Base-by-base conservation (phyloP, 1,284 basidiomycete genomes). In the Trichosporon asahii region DNA sequence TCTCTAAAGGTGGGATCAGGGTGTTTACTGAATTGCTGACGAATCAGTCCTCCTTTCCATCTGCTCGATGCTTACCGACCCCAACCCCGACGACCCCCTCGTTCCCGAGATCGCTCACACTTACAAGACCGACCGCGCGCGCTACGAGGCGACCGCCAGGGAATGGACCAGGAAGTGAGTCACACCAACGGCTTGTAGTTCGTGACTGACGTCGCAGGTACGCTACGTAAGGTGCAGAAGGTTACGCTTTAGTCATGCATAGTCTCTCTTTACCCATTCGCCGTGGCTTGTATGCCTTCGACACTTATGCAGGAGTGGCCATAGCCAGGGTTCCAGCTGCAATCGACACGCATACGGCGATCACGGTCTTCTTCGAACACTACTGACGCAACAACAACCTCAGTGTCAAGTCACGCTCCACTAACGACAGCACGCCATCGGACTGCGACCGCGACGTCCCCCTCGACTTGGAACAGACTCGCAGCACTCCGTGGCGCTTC, bases 11-110 rank as follows among this genome's bases (percentile, higher is more conserved):
- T 94, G 70, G 71, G 88, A 57, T 21, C 6, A 25, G 44, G 12
- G 40, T 37, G 15, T 67, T 31, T 27, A 44, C 21, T 12, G 11
- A n/a, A n/a, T n/a, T 23, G 35, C 12, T 67, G 29, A 61, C 37
- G 14, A 53, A 15, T 3, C 75, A 95, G 94, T 97, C 40, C 84
- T 98, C 35, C 88, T 97, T 78, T 96, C 93, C 79, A 95, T 98
- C 81, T 96, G 93, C 79, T 97, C 95, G 76, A 95, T 97, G 92
- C 85, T 98, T 79, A 96, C 94, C 64, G 95, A 98, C 83, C 95
- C 95, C 76, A 98, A 97, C 85, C 95, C 95, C 68, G 94, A 96
- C 84, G 95, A 98, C 81, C 95, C 89, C n/a, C 81, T 88, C 65
- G 85, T 87, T 35, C 86, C 86, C 67, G 86, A 88, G 79, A 87